Evolutionary conservation across 1,284 basidiomycete species (phyloP).

Genomic region (Xerocomus subilludens): DNA sequence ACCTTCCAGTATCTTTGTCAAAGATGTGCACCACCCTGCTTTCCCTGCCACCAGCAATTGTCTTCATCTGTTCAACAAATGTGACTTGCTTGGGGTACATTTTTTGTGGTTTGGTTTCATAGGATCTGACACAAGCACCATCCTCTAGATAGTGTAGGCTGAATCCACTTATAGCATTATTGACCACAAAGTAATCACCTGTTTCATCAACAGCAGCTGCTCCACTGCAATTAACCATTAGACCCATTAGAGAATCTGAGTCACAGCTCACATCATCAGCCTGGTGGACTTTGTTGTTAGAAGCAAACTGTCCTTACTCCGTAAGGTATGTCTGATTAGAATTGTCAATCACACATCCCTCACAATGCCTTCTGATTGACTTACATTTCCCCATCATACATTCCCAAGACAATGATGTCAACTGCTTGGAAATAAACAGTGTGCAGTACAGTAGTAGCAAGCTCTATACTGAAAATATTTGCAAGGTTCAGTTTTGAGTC

Average conservation of each 20-base stretch:
- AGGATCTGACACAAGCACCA: too few species aligned
- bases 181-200: background rate
- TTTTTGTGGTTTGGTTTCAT: background rate
- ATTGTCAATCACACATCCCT: too few species aligned
- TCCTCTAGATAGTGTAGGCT: background rate
- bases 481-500: slow-evolving; percentile 12
- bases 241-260: slow-evolving; percentile 8
- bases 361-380: slow-evolving; percentile 3
- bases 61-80: too few species aligned
- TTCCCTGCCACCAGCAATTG: background rate
- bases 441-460: too few species aligned
- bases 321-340: slow-evolving; percentile 9
- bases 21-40: too few species aligned
- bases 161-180: background rate
- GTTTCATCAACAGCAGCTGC: background rate
- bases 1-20: too few species aligned
- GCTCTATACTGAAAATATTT: slow-evolving; percentile 9
- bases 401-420: too few species aligned
- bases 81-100: background rate
- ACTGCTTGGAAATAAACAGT: too few species aligned
- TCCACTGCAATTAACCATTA: background rate
- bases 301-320: slow-evolving; percentile 11
- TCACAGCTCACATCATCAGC: too few species aligned
- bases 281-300: slow-evolving; percentile 13
- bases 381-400: slow-evolving; percentile 23